Evolutionary conservation across 179 eudicot genomes (phyloP).

Genomic region (Silene noctiflora): DNA sequence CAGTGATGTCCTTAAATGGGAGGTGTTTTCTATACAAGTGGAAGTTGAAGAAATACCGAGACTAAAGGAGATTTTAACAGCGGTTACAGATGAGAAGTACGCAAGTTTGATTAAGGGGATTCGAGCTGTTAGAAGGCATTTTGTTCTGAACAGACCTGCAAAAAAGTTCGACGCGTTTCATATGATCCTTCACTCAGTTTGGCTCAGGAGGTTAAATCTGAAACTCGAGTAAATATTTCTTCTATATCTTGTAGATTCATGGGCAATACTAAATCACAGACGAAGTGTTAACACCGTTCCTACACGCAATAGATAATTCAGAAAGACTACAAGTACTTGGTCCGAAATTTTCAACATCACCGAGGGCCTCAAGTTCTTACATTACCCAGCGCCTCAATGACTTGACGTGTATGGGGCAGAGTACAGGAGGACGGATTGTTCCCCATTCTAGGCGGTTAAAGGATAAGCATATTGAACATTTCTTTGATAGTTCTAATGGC

Average conservation of each 20-base stretch:
- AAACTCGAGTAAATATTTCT: neutral
- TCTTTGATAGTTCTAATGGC: too few relatives aligned
- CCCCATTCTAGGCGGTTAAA: too few relatives aligned
- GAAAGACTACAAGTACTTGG: too few relatives aligned
- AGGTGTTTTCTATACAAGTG: constrained; percentile 62
- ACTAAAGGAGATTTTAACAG: constrained; percentile 55
- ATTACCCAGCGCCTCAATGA: too few relatives aligned
- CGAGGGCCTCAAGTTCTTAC: too few relatives aligned
- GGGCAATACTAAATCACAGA: too few relatives aligned
- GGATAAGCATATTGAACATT: too few relatives aligned
- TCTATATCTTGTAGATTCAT: neutral
- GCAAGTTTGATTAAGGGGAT: constrained; percentile 54
- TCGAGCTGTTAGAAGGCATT: neutral
- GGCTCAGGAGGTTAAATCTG: neutral
- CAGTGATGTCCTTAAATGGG: constrained; percentile 84
- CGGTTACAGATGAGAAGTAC: constrained; percentile 50
- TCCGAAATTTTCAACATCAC: too few relatives aligned
- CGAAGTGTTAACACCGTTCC: too few relatives aligned
- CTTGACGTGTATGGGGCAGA: too few relatives aligned
- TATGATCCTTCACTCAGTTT: constrained; percentile 37
- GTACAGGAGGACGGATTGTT: too few relatives aligned
- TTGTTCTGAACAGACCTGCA: constrained; percentile 34
- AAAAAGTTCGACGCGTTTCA: constrained; percentile 80
- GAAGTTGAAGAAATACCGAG: constrained; percentile 56
- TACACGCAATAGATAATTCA: too few relatives aligned